Evolutionary conservation across 805 yeast genomes (phyloP), one percentile per base, ranked within the genome.

Genomic region (Pichia scutulata): DNA sequence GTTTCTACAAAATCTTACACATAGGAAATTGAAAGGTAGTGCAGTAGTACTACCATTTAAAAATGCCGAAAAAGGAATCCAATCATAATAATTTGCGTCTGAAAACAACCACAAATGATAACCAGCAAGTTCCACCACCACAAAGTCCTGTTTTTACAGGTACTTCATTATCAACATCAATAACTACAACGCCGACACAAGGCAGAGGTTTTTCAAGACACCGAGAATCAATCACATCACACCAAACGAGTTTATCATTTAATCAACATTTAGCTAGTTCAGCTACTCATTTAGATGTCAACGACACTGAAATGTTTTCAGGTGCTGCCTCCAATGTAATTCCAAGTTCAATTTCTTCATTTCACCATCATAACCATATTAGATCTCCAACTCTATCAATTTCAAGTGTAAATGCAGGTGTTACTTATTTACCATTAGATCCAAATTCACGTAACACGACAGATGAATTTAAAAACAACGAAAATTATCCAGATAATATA

Each of bases 261-360:
- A 16, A n/a, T 21, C 28, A 33, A 7, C 42, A 26, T 33, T n/a
- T 33, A 33, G 28, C 46, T 46, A 39, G 53, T 4, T 36, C 55
- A 14, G 48, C 42, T 16, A 53, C 51, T 14, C 63, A 60, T 50
- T 57, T 67, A 24, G 86, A 83, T 48, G 87, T 80, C 45, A 84
- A 84, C 62, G 79, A 70, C 58, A 73, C 79, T 19, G 95, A 86
- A 63, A 80, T 84, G 70, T 86, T 76, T 63, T 80, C 87, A 3
- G 95, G 95, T 47, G 90, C 86, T 1, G 84, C 86, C 0, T 77
- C 86, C 2, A 88, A 83, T 55, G 77, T 81, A 43, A 78, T 86
- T 42, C 95, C 95, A 2, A 81, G 89, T 19, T 84, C 92, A 1
- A 82, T 86, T 53, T 78, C 87, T 0, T 79, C 89, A 3, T 82